A percentile compares a stretch with the other conserved stretches of the same genome.
Conservation (phyloP, 2,329 filamentous ascomycete species). For the Fusarium austroafricanum region DNA sequence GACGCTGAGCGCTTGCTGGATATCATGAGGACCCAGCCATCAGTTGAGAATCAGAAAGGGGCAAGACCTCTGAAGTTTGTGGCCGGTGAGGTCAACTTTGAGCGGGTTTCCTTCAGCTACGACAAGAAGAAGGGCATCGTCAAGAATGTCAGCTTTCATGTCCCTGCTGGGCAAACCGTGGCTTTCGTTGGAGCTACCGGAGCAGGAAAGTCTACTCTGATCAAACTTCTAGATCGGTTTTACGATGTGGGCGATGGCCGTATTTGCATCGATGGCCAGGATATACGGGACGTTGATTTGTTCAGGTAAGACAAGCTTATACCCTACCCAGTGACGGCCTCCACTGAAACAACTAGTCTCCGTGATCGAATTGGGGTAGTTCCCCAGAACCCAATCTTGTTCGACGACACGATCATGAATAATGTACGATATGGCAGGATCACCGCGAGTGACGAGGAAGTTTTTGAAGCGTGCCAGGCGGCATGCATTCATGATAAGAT, state of each 20-base stretch:
- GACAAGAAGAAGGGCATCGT: constrained; percentile 69
- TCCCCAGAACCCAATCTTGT: constrained; percentile 66
- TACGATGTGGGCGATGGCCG: constrained; percentile 66
- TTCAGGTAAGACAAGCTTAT: constrained; percentile 52
- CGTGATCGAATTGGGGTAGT: constrained; percentile 67
- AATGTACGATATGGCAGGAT: constrained; percentile 69
- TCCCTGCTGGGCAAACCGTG: constrained; percentile 64
- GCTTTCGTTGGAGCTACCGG: constrained; percentile 71
- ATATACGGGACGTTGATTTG: constrained; percentile 65
- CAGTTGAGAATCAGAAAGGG: constrained; percentile 63
- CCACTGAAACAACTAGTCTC: constrained; percentile 54
- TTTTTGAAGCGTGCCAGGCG: constrained; percentile 65
- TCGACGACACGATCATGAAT: constrained; percentile 69
- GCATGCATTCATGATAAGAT: constrained; percentile 71
- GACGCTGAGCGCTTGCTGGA: constrained; percentile 68
- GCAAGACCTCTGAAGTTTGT: constrained; percentile 62
- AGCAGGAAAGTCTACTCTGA: constrained; percentile 68
- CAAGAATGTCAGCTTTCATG: constrained; percentile 63
- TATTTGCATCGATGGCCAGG: constrained; percentile 67
- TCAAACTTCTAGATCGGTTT: constrained; percentile 69
- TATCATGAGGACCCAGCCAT: constrained; percentile 68
- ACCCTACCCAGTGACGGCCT: background rate
- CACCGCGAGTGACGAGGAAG: constrained; percentile 65
- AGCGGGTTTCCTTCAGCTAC: constrained; percentile 68
- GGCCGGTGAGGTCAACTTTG: constrained; percentile 66